Base-by-base conservation (phyloP, 805 yeast species). In the Ogataea pilisensis region DNA sequence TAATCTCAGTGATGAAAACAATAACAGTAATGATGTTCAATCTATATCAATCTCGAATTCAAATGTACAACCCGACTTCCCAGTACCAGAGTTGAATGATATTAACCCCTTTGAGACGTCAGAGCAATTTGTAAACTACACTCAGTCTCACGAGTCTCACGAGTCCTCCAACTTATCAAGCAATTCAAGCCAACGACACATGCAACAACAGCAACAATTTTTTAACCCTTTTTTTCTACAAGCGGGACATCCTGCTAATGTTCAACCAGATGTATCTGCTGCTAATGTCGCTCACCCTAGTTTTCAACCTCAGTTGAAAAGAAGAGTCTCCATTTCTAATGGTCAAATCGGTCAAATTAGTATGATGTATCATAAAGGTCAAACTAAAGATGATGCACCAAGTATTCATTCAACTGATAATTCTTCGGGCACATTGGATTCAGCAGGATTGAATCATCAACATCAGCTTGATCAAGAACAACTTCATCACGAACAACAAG, bases 271-370 rank as follows among this genome's bases (percentile, higher is more conserved):
- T 25, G 12, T 5, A 1, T 8, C 27, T 22, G 11, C 24, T 25
- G 21, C 24, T 19, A 20, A 25, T 21, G 11, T 5, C 14, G 6
- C 11, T 12, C 35, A 12, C 18, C 22, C 33, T 25, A 38, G 11
- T 19, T 35, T 28, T 43, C 47, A 45, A 21, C 51, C 53, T 3
- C 52, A 58, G 12, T 49, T 60, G 27, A 67, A 82, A 55, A 69
- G 93, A 57, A 72, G 95, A 56, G 80, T 85, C 2, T 84, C 93
- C 33, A 85, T 85, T 38, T 82, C 91, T 9, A 85, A 85, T 62
- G 95, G 95, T 54, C 95, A 85, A 55, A 85, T 85, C 49, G 85
- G 89, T 35, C 95, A 85, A 55, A 74, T 85, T 27, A 54, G 60
- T 38, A 56, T 54, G 58, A 53, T 61, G 54, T 61, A 53, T 39